Conservation (phyloP, 176 grass and related monocot species). For the Eremochloa ophiuroides region DNA sequence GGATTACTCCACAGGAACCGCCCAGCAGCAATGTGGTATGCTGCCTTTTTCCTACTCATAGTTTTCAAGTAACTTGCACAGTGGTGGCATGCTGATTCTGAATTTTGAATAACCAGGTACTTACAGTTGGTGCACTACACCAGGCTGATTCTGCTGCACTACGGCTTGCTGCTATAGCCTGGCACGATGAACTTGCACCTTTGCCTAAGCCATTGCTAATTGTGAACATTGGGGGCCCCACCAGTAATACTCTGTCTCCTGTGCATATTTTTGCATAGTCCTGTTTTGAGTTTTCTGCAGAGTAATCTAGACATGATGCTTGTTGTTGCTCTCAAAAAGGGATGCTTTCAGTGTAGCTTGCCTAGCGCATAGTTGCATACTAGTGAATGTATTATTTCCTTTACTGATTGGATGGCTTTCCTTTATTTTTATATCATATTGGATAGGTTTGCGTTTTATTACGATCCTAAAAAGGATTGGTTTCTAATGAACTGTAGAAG, state of each 20-base stretch:
- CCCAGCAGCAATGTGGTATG: constrained; percentile 82
- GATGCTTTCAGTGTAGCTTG: background rate
- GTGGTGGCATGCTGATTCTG: constrained; percentile 14
- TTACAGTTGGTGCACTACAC: constrained; percentile 80
- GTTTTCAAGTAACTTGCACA: background rate
- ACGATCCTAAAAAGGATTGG: background rate
- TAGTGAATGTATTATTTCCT: background rate
- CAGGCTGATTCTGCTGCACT: constrained; percentile 79
- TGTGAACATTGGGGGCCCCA: constrained; percentile 79
- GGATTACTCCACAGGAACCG: constrained; percentile 74
- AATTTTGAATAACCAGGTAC: constrained; percentile 50
- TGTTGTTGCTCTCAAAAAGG: background rate
- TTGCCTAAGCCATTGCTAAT: constrained; percentile 81
- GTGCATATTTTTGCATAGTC: background rate
- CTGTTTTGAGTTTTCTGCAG: constrained; percentile 4
- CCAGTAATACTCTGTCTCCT: constrained; percentile 41
- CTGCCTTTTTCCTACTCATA: background rate
- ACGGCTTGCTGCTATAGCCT: constrained; percentile 69
- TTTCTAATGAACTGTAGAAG: background rate
- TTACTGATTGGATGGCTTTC: background rate
- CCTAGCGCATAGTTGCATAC: background rate
- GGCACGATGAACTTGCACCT: constrained; percentile 91
- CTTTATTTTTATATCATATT: background rate
- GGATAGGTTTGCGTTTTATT: background rate
- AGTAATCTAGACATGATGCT: background rate